Conservation (phyloP, 192 early-diverging fungal species). For the Coemansia sp. region DNA sequence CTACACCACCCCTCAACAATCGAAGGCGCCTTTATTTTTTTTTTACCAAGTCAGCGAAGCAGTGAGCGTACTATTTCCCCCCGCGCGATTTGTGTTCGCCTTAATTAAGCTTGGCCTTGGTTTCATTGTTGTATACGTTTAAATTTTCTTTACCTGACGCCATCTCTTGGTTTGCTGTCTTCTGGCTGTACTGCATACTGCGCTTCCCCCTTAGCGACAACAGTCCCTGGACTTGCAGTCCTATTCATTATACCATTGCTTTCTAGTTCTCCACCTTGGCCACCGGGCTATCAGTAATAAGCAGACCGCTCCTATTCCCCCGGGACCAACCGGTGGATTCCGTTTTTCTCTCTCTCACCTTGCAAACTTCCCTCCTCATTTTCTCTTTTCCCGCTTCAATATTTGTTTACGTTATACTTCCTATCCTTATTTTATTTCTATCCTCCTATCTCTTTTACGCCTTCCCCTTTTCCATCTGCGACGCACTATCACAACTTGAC, state of each 20-base stretch:
- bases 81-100: background rate
- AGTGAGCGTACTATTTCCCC: background rate
- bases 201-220: constrained; percentile 4
- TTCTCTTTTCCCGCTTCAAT: background rate
- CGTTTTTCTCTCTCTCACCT: background rate
- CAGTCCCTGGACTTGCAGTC: background rate
- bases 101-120: background rate
- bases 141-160: background rate
- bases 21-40: background rate
- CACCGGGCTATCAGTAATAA: constrained; percentile 3
- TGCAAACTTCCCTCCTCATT: background rate
- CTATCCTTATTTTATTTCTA: background rate
- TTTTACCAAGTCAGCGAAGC: background rate
- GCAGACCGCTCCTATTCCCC: constrained; percentile 1
- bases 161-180: background rate
- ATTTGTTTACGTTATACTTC: constrained; percentile 1
- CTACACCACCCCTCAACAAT: background rate
- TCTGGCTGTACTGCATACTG: background rate
- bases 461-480: background rate
- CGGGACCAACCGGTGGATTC: constrained; percentile 9
- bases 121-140: background rate
- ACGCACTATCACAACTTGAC: background rate
- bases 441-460: background rate
- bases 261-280: background rate
- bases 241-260: background rate